These are phyloP conservation scores for Scedosporium apiospermum DNA, from an alignment of 2,329 filamentous ascomycete genomes.

Conservation along the genomic window DNA sequence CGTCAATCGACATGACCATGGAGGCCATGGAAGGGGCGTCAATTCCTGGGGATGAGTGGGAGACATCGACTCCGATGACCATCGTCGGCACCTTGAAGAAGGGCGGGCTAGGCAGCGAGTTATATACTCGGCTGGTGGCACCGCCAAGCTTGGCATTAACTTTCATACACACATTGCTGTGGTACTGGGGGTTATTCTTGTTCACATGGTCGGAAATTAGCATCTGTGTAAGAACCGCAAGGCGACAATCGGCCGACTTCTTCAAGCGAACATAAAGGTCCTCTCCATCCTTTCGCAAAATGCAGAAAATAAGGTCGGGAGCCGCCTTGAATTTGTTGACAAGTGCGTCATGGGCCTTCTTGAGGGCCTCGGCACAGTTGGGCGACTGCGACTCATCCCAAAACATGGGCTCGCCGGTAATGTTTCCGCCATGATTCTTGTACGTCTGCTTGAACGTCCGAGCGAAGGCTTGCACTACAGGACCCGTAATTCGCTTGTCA, in stretches of 20 bases:
- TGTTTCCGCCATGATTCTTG: conserved; percentile 38
- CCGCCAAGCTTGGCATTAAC: conserved; percentile 94
- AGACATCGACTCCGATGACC: conserved; percentile 86
- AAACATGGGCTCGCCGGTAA: conserved; percentile 24
- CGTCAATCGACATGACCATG: conserved; percentile 73
- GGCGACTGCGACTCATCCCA: conserved; percentile 21
- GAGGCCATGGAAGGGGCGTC: conserved; percentile 69
- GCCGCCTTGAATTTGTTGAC: conserved; percentile 41
- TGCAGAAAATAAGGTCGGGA: conserved; percentile 71
- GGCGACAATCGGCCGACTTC: conserved; percentile 78
- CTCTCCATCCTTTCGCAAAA: conserved; percentile 62
- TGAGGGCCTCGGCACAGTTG: conserved; percentile 10
- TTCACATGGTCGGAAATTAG: conserved; percentile 61
- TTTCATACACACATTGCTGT: conserved; percentile 93
- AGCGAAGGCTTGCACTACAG: conserved; percentile 20
- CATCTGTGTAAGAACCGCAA: conserved; percentile 75
- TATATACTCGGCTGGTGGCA: conserved; percentile 46
- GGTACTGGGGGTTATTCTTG: conserved; percentile 70
- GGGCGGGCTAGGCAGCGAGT: conserved; percentile 10
- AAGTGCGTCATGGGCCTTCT: conserved; percentile 42
- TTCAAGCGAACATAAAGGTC: conserved; percentile 78
- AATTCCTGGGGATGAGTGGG: conserved; percentile 65
- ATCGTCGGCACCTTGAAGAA: conserved; percentile 48
- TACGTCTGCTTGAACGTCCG: conserved; percentile 35
- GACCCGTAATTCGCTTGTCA: conserved; percentile 39